Percentiles rank a stretch among this genome's conserved stretches.
Conservation (phyloP, 164 flowering plant species). For the Tetrastigma voinierianum region DNA sequence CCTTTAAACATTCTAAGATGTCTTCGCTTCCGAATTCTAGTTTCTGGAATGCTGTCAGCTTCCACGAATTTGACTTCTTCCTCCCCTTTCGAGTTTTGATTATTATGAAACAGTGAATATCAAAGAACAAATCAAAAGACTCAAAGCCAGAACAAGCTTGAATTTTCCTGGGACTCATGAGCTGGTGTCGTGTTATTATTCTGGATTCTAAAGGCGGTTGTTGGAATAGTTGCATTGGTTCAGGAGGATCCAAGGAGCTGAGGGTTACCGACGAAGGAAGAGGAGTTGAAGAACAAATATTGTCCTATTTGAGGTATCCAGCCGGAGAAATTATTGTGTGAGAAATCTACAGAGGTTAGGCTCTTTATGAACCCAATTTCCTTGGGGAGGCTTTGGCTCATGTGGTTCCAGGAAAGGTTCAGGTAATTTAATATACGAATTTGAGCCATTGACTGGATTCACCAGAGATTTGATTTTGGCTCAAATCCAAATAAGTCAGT, state of each 20-base stretch:
- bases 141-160: conserved; percentile 60
- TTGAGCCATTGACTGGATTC: conserved; percentile 44
- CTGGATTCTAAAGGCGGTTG: conserved; percentile 14
- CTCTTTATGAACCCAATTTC: conserved; percentile 60
- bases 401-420: conserved; percentile 57
- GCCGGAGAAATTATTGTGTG: conserved; percentile 67
- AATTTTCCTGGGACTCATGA: conserved; percentile 37
- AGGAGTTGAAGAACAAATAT: conserved; percentile 48
- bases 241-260: conserved; percentile 48
- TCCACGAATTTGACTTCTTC: conserved; percentile 47
- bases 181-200: conserved; percentile 15
- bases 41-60: conserved; percentile 66
- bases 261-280: conserved; percentile 62
- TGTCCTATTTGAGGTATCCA: conserved; percentile 57
- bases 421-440: conserved; percentile 58
- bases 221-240: conserved; percentile 41
- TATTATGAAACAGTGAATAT: conserved; percentile 45
- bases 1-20: conserved; percentile 62
- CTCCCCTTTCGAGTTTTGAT: conserved; percentile 38
- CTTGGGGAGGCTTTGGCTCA: conserved; percentile 46
- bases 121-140: conserved; percentile 50
- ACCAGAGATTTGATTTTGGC: conserved; percentile 66
- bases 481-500: conserved; percentile 59
- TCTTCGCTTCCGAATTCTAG: conserved; percentile 54
- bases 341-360: conserved; percentile 69